Evolutionary conservation across 345 rosid species (phyloP), one percentile per base, ranked within the genome.

Genomic region (Pistacia integerrima): DNA sequence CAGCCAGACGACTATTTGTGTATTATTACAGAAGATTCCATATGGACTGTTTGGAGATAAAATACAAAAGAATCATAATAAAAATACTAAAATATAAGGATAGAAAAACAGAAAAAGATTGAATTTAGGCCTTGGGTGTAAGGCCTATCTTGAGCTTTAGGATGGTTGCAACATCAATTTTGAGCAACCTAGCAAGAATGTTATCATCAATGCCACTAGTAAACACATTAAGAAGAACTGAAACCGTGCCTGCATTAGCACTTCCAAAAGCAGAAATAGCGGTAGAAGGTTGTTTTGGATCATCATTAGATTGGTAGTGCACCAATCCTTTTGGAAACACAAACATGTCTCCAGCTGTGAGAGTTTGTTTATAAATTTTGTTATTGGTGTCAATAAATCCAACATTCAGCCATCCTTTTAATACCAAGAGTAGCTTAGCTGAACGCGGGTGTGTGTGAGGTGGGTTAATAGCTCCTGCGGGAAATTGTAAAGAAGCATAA

Each of bases 211-310:
- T 74, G 20, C 76, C 77, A 6, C 74, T 74, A 12, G 69, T 41
- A n/a, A 78, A 82, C 60, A 74, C 51, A 4, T 46, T 67, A 0
- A 36, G 4, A 5, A 82, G 84, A 62, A 82, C 22, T 1, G 82
- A 74, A n/a, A 82, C 76, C 1, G 79, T 82, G 64, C 82, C 84
- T 2, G 84, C 77, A 28, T 63, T 78, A 17, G 82, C 77, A 51
- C 82, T 82, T n/a, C 84, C 84, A 28, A 75, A 81, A 12, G 76
- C 69, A 3, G 81, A 81, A 46, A 81, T 4, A 5, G 84, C 84
- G 20, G 63, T 11, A 1, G 78, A 81, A 2, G 58, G 30, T 7
- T 56, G 67, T 30, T 65, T 48, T 2, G 48, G 18, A n/a, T 74
- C 62, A 14, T 56, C 8, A 63, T 81, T 81, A 57, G 35, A 81